Evolutionary conservation across 148 eudicot species (phyloP).

Genomic region (Linanthus parryae): DNA sequence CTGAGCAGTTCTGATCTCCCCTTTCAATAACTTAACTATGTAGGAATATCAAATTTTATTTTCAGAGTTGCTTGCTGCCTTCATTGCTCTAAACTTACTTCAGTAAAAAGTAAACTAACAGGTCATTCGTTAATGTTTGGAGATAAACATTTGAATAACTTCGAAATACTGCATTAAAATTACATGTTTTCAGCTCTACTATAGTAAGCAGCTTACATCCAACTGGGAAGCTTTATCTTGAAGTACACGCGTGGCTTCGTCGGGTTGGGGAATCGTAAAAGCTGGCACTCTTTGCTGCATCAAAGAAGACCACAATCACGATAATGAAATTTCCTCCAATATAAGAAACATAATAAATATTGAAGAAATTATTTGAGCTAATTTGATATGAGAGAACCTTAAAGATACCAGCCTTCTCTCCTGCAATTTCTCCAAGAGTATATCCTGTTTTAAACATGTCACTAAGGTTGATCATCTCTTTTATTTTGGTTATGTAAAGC

Average conservation of each 20-base stretch:
- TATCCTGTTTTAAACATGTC: constrained; percentile 48
- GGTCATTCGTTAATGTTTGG: not conserved
- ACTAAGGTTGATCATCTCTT: not conserved
- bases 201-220: constrained; percentile 50
- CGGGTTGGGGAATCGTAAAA: constrained; percentile 89
- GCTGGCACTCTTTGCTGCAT: constrained; percentile 82
- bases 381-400: constrained; percentile 39
- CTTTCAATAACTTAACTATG: too few species aligned
- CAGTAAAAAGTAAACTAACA: too few species aligned
- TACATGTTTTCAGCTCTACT: too few species aligned
- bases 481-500: too few species aligned
- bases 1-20: too few species aligned
- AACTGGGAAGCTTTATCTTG: constrained; percentile 66
- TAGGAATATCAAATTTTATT: too few species aligned
- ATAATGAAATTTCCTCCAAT: not conserved
- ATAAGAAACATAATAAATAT: not conserved
- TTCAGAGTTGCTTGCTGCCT: too few species aligned
- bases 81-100: too few species aligned
- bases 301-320: constrained; percentile 7
- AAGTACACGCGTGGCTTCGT: constrained; percentile 90
- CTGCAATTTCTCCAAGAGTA: constrained; percentile 93
- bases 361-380: not conserved
- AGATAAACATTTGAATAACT: too few species aligned
- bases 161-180: too few species aligned
- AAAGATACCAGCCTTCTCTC: constrained; percentile 91